phyloP scores from a whole-genome alignment of 345 rosid species.

The Boechera stricta region DNA sequence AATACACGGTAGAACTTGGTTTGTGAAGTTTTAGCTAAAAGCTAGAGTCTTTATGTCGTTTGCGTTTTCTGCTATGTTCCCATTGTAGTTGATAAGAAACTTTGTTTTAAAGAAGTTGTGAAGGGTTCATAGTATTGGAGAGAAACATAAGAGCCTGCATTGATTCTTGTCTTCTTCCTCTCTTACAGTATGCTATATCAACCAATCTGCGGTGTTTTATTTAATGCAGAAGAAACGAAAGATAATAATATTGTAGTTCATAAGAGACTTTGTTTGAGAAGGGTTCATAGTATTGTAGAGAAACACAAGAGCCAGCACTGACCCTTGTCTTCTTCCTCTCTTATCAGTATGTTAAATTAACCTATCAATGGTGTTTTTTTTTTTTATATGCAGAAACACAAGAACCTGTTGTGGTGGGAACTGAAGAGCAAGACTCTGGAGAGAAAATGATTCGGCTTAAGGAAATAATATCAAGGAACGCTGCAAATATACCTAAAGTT shows the following conservation, averaged over 20 bases:
- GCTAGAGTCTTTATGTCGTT: not conserved
- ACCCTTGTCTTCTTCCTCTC: constrained; percentile 1
- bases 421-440: constrained; percentile 42
- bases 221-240: too few species aligned
- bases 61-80: constrained; percentile 12
- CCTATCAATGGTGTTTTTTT: constrained; percentile 29
- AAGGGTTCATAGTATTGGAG: not conserved
- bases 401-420: constrained; percentile 24
- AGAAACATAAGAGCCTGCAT: not conserved
- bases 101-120: not conserved
- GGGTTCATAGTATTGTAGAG: not conserved
- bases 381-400: constrained; percentile 29
- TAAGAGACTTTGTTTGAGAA: constrained; percentile 11
- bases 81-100: not conserved
- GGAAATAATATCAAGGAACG: constrained; percentile 55
- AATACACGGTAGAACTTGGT: constrained; percentile 1
- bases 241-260: not conserved
- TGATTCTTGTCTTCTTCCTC: constrained; percentile 12
- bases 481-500: constrained; percentile 53
- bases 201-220: constrained; percentile 23
- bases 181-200: constrained; percentile 1
- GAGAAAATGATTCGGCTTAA: constrained; percentile 58
- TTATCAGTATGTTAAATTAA: constrained; percentile 9
- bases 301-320: constrained; percentile 3
- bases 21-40: not conserved